A percentile compares a stretch with the other conserved stretches of the same genome.
phyloP scores from a whole-genome alignment of 139 green algal species.

The Coelastrella sp. region DNA sequence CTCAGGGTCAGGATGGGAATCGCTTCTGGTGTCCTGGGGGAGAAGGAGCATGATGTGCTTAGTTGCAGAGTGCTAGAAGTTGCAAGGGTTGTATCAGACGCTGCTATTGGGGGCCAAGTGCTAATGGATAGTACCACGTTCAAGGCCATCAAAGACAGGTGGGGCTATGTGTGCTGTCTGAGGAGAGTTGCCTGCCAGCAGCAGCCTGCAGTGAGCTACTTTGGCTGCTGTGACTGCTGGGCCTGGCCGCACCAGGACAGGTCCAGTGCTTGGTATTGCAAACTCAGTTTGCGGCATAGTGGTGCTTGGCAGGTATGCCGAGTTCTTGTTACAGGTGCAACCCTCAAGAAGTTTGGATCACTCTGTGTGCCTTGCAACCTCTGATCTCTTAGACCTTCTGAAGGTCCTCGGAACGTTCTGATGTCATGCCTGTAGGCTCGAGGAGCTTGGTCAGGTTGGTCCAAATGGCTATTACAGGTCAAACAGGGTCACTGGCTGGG shows the following conservation, averaged over 20 bases:
- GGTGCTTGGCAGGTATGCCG: too few species aligned
- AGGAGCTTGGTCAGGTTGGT: slow-evolving; percentile 37
- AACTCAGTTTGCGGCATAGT: too few species aligned
- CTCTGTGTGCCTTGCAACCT: too few species aligned
- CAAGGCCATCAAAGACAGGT: slow-evolving; percentile 50
- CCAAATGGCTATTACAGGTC: neutral
- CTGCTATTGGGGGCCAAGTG: slow-evolving; percentile 59
- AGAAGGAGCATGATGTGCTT: slow-evolving; percentile 29
- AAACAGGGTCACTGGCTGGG: slow-evolving; percentile 35
- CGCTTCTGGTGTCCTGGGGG: slow-evolving; percentile 47
- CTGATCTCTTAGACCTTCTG: too few species aligned
- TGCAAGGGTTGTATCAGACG: slow-evolving; percentile 58
- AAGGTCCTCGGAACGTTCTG: too few species aligned
- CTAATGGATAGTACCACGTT: slow-evolving; percentile 61
- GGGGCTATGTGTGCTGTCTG: neutral
- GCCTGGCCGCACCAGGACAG: too few species aligned
- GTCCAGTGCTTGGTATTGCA: too few species aligned
- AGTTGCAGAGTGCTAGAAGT: slow-evolving; percentile 52
- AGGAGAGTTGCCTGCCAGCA: neutral
- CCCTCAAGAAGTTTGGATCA: too few species aligned
- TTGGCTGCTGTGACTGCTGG: too few species aligned
- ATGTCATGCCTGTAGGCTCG: neutral
- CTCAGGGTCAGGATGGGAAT: slow-evolving; percentile 67
- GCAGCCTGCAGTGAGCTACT: too few species aligned
- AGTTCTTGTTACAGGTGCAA: too few species aligned